Percentiles rank a stretch among this genome's conserved stretches.
Conservation (phyloP, 108 stramenopile species). For the Fragilaria crotonensis region DNA sequence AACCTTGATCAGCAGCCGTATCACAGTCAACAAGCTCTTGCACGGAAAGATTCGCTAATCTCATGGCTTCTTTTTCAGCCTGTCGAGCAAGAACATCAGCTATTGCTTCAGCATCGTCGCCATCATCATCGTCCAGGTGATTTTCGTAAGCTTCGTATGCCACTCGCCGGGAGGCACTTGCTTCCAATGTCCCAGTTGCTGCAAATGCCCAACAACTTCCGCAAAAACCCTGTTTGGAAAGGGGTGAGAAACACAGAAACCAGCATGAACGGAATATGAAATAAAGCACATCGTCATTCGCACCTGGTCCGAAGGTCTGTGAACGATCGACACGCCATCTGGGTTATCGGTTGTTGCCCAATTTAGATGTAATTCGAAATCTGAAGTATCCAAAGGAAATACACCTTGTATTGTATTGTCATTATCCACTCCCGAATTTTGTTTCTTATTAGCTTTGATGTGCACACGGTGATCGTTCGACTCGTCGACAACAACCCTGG, state of each 20-base stretch:
- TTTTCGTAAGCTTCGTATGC: constrained; percentile 39
- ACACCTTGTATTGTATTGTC: too few species aligned
- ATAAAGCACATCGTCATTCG: constrained; percentile 5
- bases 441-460: too few species aligned
- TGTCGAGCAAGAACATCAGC: constrained; percentile 24
- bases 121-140: not conserved
- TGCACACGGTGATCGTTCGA: too few species aligned
- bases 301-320: constrained; percentile 59
- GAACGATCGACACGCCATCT: constrained; percentile 67
- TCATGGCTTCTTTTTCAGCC: constrained; percentile 39
- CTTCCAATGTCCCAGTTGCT: constrained; percentile 91
- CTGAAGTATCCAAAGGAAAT: too few species aligned
- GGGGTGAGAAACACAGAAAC: not conserved
- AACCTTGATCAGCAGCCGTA: constrained; percentile 72
- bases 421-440: too few species aligned
- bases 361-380: constrained; percentile 32
- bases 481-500: too few species aligned
- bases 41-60: constrained; percentile 50
- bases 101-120: not conserved
- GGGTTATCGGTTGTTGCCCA: constrained; percentile 73
- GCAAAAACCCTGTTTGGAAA: constrained; percentile 58
- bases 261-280: not conserved
- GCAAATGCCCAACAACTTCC: constrained; percentile 97
- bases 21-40: constrained; percentile 94
- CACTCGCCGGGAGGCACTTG: constrained; percentile 52